phyloP scores from a whole-genome alignment of 441 rosid genomes.

The Melastoma candidum region DNA sequence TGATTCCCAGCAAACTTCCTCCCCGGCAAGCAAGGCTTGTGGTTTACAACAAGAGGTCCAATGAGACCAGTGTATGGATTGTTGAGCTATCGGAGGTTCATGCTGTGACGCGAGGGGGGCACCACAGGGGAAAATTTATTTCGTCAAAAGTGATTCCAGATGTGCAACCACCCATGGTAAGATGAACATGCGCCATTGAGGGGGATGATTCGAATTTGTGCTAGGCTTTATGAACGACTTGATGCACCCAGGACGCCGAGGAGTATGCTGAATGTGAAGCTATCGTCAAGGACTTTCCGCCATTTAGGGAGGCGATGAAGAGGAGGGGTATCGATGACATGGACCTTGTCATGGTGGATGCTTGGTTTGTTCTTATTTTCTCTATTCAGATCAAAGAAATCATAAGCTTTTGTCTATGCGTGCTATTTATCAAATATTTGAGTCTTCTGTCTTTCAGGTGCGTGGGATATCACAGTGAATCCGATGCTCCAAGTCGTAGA shows the following conservation, averaged over 20 bases:
- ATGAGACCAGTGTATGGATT: constrained; percentile 38
- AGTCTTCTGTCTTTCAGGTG: constrained; percentile 22
- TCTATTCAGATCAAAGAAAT: constrained; percentile 1
- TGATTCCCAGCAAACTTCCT: constrained; percentile 38
- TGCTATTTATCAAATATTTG: constrained; percentile 4
- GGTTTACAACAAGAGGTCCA: constrained; percentile 37
- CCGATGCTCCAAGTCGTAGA: constrained; percentile 40
- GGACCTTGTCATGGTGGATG: constrained; percentile 51
- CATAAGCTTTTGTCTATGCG: constrained; percentile 5
- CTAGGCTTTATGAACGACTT: not conserved
- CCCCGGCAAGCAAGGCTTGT: constrained; percentile 36
- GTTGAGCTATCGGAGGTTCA: constrained; percentile 37
- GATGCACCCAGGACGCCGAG: constrained; percentile 30
- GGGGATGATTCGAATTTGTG: not conserved
- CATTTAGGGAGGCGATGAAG: constrained; percentile 40
- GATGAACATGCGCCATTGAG: no score
- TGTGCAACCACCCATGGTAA: constrained; percentile 51
- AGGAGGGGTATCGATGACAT: constrained; percentile 43
- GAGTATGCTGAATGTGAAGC: constrained; percentile 51
- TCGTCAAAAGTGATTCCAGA: constrained; percentile 33
- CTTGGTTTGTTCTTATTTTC: constrained; percentile 27
- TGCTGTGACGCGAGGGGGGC: constrained; percentile 43
- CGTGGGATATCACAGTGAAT: constrained; percentile 36
- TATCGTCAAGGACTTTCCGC: constrained; percentile 35
- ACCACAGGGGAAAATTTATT: constrained; percentile 35